phyloP scores from a whole-genome alignment of 306 rosid genomes.

The Glycine latifolia region DNA sequence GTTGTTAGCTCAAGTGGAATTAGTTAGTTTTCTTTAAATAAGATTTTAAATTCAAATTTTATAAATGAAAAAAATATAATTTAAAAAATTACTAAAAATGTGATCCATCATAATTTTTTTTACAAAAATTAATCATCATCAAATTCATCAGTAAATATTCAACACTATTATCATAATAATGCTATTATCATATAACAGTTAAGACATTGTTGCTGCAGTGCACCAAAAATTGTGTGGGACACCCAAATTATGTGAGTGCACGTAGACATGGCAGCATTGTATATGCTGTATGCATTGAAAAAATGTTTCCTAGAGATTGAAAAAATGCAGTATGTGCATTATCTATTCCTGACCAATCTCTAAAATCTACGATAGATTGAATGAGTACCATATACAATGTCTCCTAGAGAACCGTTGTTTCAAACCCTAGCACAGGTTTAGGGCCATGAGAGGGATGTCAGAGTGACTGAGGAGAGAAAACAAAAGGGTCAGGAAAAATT shows the following conservation, averaged over 20 bases:
- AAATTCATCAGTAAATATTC: no score
- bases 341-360: background rate
- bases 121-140: no score
- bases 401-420: conserved; percentile 39
- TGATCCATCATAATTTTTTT: no score
- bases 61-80: no score
- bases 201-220: background rate
- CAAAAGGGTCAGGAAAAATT: conserved; percentile 38
- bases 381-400: background rate
- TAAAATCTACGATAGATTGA: conserved; percentile 20
- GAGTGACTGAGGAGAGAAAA: conserved; percentile 12
- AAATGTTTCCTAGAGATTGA: conserved; percentile 18
- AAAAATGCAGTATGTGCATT: background rate
- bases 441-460: conserved; percentile 47
- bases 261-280: conserved; percentile 5
- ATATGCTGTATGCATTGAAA: background rate
- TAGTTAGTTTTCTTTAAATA: no score
- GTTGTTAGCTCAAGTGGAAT: no score
- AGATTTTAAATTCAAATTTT: no score
- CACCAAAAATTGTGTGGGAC: background rate
- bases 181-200: background rate
- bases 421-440: background rate
- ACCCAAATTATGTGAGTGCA: conserved; percentile 15
- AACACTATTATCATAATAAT: no score
- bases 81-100: no score